Percentiles rank a stretch among this genome's conserved stretches.
Evolutionary conservation across 305 asterid genomes (phyloP).

Genomic region (Stenogyne calaminthoides): DNA sequence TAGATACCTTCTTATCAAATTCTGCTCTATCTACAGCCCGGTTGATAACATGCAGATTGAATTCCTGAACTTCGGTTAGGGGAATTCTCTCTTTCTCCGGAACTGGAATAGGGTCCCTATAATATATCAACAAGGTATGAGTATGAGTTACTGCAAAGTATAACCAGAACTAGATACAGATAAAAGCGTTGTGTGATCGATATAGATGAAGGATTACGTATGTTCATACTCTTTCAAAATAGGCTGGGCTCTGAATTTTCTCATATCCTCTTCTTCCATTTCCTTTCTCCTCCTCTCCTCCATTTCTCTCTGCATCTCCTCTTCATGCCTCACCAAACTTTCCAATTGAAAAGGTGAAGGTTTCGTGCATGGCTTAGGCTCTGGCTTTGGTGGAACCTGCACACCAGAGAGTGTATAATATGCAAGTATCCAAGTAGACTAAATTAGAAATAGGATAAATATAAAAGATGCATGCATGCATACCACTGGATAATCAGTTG

Average conservation of each 20-base stretch:
- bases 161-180: neutral
- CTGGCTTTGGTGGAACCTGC: slow-evolving; percentile 91
- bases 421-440: neutral
- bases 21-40: slow-evolving; percentile 85
- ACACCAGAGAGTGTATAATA: neutral
- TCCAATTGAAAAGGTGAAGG: slow-evolving; percentile 87
- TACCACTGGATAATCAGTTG: slow-evolving; percentile 96
- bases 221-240: slow-evolving; percentile 68
- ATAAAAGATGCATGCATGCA: neutral
- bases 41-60: slow-evolving; percentile 66
- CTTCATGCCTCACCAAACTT: slow-evolving; percentile 80
- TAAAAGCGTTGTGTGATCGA: too few relatives aligned
- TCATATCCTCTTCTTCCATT: slow-evolving; percentile 76
- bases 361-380: slow-evolving; percentile 82
- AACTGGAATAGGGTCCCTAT: slow-evolving; percentile 94
- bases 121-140: neutral
- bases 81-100: slow-evolving; percentile 75
- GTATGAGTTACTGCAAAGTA: neutral
- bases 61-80: slow-evolving; percentile 80
- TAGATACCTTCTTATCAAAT: slow-evolving; percentile 79
- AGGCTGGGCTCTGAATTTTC: slow-evolving; percentile 82
- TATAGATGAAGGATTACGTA: neutral
- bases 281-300: slow-evolving; percentile 74
- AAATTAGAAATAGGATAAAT: neutral
- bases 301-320: slow-evolving; percentile 79